Base-by-base conservation (phyloP, 495 filamentous ascomycete genomes). In the Lasiosphaeria miniovina region DNA sequence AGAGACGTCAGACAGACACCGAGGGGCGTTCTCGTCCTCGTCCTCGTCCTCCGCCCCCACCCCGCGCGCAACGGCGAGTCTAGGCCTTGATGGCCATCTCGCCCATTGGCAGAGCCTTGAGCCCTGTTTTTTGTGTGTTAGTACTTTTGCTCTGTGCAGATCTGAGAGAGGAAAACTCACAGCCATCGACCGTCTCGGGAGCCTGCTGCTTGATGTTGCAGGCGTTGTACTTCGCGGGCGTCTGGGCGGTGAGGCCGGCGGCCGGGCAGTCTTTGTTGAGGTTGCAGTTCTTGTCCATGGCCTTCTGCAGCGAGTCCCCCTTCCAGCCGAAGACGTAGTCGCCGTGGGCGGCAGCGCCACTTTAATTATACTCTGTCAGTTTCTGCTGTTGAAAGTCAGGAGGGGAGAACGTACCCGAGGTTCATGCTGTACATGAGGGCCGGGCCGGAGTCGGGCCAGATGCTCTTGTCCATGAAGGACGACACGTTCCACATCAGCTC, bases 291-390 rank as follows among this genome's bases (percentile, higher is more conserved):
- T 75, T 76, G 62, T 88, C 74, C 71, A 88, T 78, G 57, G 84
- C 86, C 55, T 77, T 75, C 69, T 91, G 86, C 53, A 92, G 82
- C 55, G 80, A 75, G 32, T 76, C 65, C 36, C 77, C 75, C 69
- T 92, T 81, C 90, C 90, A 93, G 64, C 90, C 90, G 67, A 89
- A 89, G 63, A 92, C 71, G 77, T 91, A 91, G 75, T 91, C 88
- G 57, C 86, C 88, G 72, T 91, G 89, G 49, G 77, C 77, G 35
- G 77, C 77, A n/a, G 77, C 64, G 55, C 77, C 77, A 59, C 74
- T 77, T 11, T 4, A 4, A 55, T 31, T 49, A 1, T 11, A 51
- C 11, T 51, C 17, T 31, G 49, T 35, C 5, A 51, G 15, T 31
- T 49, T 17, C 34, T 4, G 24, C 36, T 33, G 17, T 57, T 43